phyloP scores from a whole-genome alignment of 2,329 filamentous ascomycete species.

The Sporothrix luriei region DNA sequence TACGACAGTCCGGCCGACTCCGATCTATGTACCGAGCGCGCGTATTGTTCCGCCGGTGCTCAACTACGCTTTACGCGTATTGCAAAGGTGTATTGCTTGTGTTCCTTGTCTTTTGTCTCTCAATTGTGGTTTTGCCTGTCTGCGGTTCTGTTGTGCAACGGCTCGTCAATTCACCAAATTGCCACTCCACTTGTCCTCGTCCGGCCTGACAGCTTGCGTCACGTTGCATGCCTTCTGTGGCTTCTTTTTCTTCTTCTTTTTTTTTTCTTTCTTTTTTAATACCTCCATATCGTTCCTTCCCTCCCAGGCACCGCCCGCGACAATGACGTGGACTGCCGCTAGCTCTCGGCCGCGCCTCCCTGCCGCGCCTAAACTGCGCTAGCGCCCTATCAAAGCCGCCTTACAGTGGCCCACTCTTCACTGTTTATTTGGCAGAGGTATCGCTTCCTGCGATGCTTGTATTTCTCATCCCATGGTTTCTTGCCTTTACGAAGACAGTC shows the following conservation, averaged over 20 bases:
- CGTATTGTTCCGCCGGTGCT: too few relatives aligned
- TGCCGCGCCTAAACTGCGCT: background rate
- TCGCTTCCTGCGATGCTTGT: background rate
- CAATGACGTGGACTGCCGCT: slow-evolving; percentile 23
- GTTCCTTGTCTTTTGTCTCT: too few relatives aligned
- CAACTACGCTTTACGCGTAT: background rate
- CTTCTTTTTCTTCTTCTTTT: background rate
- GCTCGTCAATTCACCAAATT: background rate
- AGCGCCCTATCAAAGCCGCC: background rate
- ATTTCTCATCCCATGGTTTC: background rate
- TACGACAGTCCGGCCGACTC: background rate
- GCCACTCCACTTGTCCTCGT: background rate
- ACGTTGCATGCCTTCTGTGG: too few relatives aligned
- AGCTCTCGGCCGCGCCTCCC: slow-evolving; percentile 5
- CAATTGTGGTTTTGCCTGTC: too few relatives aligned
- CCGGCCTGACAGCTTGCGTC: slow-evolving; percentile 13
- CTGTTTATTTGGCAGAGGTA: slow-evolving; percentile 6
- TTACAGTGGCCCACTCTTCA: slow-evolving; percentile 18
- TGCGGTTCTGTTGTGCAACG: slow-evolving; percentile 1
- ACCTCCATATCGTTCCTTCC: background rate
- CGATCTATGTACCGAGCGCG: background rate
- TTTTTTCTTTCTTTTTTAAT: background rate
- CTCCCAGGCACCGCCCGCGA: slow-evolving; percentile 4
- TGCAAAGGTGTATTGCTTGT: too few relatives aligned
- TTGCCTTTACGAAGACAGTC: background rate